A percentile compares a stretch with the other conserved stretches of the same genome.
Evolutionary conservation across 805 yeast genomes (phyloP).

Genomic region (Candida morakotiae): DNA sequence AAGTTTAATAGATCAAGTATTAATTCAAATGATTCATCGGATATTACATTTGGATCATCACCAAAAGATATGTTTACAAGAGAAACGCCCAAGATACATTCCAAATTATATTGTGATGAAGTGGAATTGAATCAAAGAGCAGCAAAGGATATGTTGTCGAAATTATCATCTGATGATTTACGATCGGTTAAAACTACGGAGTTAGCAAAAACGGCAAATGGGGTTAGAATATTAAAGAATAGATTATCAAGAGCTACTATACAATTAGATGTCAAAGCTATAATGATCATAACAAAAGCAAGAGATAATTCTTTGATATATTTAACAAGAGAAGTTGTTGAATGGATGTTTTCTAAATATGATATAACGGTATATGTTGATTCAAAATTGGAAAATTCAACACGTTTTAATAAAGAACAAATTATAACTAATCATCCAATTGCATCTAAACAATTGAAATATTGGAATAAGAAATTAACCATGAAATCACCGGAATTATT

Average conservation of each 20-base stretch:
- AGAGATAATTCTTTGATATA: slow-evolving; percentile 75
- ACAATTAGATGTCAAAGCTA: slow-evolving; percentile 61
- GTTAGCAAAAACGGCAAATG: slow-evolving; percentile 76
- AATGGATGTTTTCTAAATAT: slow-evolving; percentile 56
- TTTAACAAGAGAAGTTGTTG: slow-evolving; percentile 74
- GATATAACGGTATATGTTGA: slow-evolving; percentile 67
- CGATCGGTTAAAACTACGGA: slow-evolving; percentile 61
- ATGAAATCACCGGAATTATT: slow-evolving; percentile 35
- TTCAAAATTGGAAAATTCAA: slow-evolving; percentile 54
- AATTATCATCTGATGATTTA: slow-evolving; percentile 38
- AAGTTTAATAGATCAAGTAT: slow-evolving; percentile 2
- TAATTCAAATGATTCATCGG: neutral
- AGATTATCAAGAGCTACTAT: slow-evolving; percentile 69
- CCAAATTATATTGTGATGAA: slow-evolving; percentile 26
- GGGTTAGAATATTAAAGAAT: slow-evolving; percentile 71
- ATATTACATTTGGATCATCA: slow-evolving; percentile 8
- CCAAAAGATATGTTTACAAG: slow-evolving; percentile 8
- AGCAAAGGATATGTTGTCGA: slow-evolving; percentile 22
- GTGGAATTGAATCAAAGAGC: slow-evolving; percentile 12
- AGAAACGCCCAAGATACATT: slow-evolving; percentile 25
- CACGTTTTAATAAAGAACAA: slow-evolving; percentile 58
- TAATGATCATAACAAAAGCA: slow-evolving; percentile 86
- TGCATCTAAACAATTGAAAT: slow-evolving; percentile 46
- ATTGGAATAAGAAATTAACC: slow-evolving; percentile 67
- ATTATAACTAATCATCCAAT: slow-evolving; percentile 45